Evolutionary conservation across 2,329 filamentous ascomycete genomes (phyloP).

Genomic region (Curvularia hawaiiensis): DNA sequence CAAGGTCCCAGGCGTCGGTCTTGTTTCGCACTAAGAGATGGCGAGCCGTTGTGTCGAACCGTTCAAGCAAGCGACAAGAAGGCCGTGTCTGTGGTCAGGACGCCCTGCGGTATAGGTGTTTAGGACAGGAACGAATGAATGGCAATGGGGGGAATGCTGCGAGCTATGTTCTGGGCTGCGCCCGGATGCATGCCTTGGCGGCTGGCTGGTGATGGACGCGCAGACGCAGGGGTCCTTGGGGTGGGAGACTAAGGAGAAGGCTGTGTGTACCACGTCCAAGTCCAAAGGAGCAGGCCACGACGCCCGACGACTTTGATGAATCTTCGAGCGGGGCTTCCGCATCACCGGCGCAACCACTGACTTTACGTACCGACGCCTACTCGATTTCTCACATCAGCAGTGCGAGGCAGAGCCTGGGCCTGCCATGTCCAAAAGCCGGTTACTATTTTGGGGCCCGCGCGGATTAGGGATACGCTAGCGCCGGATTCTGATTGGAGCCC

Average conservation of each 20-base stretch:
- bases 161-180: slow-evolving; percentile 23
- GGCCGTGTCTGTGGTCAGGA: slow-evolving; percentile 13
- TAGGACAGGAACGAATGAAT: slow-evolving; percentile 4
- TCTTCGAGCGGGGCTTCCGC: not conserved
- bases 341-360: not conserved
- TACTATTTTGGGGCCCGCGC: slow-evolving; percentile 30
- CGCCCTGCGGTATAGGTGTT: slow-evolving; percentile 3
- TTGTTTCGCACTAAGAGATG: slow-evolving; percentile 24
- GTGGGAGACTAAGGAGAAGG: slow-evolving; percentile 5
- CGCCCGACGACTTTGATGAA: not conserved
- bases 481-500: slow-evolving; percentile 20
- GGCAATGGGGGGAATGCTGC: slow-evolving; percentile 12
- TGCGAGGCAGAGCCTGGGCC: slow-evolving; percentile 7
- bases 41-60: slow-evolving; percentile 18
- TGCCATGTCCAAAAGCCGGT: slow-evolving; percentile 27
- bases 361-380: not conserved
- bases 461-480: slow-evolving; percentile 23
- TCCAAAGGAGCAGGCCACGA: not conserved
- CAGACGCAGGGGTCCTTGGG: slow-evolving; percentile 7
- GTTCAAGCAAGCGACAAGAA: slow-evolving; percentile 3
- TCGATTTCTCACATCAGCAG: slow-evolving; percentile 23
- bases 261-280: slow-evolving; percentile 1
- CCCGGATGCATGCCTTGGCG: slow-evolving; percentile 31
- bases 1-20: slow-evolving; percentile 22
- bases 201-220: slow-evolving; percentile 23